A percentile compares a stretch with the other conserved stretches of the same genome.
These are phyloP conservation scores for Botrytis cinerea DNA, from an alignment of 2,329 filamentous ascomycete species.

Conservation along the genomic window DNA sequence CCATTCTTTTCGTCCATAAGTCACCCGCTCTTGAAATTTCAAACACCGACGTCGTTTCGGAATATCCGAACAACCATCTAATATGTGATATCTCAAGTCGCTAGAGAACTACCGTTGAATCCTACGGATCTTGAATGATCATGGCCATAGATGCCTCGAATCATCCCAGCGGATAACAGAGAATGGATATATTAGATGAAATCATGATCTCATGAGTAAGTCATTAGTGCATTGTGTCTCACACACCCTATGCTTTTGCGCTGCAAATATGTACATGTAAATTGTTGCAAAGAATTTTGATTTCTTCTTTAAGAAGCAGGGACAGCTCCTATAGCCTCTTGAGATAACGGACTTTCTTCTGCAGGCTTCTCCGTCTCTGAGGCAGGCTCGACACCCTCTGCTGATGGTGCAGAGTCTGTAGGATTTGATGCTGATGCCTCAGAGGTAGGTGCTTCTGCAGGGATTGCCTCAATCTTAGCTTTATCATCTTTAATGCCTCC, in stretches of 20 bases:
- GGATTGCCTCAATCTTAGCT: constrained; percentile 27
- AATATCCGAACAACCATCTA: constrained; percentile 2
- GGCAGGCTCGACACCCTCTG: neutral
- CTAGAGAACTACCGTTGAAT: neutral
- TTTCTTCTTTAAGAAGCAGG: constrained; percentile 35
- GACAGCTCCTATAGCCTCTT: constrained; percentile 33
- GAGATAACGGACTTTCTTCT: constrained; percentile 25
- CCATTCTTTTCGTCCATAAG: neutral
- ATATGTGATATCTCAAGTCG: neutral
- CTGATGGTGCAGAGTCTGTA: constrained; percentile 4
- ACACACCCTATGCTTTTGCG: constrained; percentile 6
- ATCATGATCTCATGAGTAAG: constrained; percentile 3
- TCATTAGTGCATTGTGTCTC: constrained; percentile 8
- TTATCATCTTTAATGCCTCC: constrained; percentile 36
- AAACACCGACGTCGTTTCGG: constrained; percentile 14
- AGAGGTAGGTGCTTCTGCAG: constrained; percentile 24
- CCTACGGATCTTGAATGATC: neutral
- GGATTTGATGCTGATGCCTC: neutral
- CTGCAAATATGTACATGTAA: constrained; percentile 21
- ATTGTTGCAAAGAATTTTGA: neutral
- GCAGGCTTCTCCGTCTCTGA: constrained; percentile 15
- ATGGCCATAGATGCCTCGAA: neutral
- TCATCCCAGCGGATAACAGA: neutral
- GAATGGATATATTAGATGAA: neutral
- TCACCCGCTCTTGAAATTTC: neutral